Conservation (phyloP, 768 basidiomycete species). For the Auriculariales sp. region DNA sequence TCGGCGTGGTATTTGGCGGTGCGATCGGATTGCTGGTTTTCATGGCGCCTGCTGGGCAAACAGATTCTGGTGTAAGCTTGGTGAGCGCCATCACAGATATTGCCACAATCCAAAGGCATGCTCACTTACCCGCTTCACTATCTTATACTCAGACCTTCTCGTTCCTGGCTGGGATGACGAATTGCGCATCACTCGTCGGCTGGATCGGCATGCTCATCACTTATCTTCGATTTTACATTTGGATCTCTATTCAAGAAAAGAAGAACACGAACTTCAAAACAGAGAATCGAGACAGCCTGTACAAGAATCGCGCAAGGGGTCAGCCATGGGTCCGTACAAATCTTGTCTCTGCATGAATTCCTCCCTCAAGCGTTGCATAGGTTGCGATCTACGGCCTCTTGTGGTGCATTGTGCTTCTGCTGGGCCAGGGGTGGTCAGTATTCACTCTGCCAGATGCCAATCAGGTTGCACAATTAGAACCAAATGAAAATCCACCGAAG, state of each 20-base stretch:
- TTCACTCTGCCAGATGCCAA: not conserved
- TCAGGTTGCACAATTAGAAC: no score
- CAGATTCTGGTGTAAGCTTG: not conserved
- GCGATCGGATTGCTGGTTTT: not conserved
- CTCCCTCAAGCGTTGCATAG: not conserved
- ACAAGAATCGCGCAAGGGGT: not conserved
- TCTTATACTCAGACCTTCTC: not conserved
- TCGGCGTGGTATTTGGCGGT: not conserved
- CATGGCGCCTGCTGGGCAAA: not conserved
- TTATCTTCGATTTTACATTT: not conserved
- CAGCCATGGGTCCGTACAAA: not conserved
- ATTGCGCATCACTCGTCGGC: not conserved
- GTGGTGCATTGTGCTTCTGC: not conserved
- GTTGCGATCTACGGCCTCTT: not conserved
- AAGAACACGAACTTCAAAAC: not conserved
- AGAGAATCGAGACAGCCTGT: not conserved
- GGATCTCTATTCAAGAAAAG: not conserved
- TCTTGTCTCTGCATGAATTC: no score
- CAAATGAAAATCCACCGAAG: not conserved
- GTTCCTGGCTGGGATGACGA: constrained; percentile 1
- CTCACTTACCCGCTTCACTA: no score
- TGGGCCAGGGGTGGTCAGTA: not conserved
- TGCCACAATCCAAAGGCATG: not conserved
- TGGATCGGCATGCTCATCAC: constrained; percentile 3
- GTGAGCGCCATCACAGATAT: not conserved